Evolutionary conservation across 192 early-diverging fungal genomes (phyloP), one percentile per base, ranked within the genome.

Genomic region (Entrophospora sp.): DNA sequence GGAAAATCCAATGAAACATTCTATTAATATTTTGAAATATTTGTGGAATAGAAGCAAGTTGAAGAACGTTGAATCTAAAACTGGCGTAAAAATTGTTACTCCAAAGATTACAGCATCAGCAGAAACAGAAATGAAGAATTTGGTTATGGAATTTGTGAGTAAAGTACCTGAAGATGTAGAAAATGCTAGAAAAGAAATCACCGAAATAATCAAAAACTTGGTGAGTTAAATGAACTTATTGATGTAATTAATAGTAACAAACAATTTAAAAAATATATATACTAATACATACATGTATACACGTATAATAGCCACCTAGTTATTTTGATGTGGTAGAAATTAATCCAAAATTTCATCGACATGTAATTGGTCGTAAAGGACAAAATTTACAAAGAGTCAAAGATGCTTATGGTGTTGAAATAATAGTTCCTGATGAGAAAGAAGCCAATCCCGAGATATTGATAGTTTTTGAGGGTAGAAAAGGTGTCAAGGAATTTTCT

Each of bases 111-210:
- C 71, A 0, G 80, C 76, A 9, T 57, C 76, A 3, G 74, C 79
- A 30, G n/a, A n/a, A n/a, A n/a, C n/a, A n/a, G n/a, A n/a, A n/a
- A n/a, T n/a, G n/a, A 74, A 79, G 2, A 69, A 69, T 12, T 77
- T 85, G 18, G 68, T 88, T 20, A 71, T 91, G 40, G 95, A 96
- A 78, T 77, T 96, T 45, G 86, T 92, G 14, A 87, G 82, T 52
- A 90, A 89, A 70, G 71, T 79, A 2, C 75, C 77, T 8, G 55
- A 60, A n/a, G 80, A 89, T 28, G 83, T 81, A 3, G 84, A 88
- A 24, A 76, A 85, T 13, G 91, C 90, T 5, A 74, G 78, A 24
- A 68, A 78, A 12, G 84, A 84, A 30, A 74, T 86, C 25, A 66
- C 59, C 2, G 72, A 69, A 24, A 76, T 84, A 42, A 71, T 87